These are phyloP conservation scores for Tolypocladium inflatum DNA, from an alignment of 2,329 filamentous ascomycete species.

Conservation along the genomic window DNA sequence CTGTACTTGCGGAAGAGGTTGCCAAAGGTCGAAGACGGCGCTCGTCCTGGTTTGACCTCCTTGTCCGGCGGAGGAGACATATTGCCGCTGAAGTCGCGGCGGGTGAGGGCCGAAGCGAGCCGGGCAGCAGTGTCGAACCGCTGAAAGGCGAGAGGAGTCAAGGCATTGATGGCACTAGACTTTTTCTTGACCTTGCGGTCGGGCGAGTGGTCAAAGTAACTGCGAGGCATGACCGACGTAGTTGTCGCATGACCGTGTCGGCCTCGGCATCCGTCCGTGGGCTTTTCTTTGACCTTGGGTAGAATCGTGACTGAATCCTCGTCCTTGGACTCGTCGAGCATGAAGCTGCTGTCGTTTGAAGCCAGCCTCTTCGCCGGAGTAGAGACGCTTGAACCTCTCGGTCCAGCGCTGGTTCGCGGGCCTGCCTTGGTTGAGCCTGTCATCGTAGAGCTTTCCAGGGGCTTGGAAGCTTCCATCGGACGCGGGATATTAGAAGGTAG, in stretches of 20 bases:
- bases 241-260: not conserved
- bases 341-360: slow-evolving; percentile 10
- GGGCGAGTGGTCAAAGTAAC: slow-evolving; percentile 2
- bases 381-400: not conserved
- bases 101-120: not conserved
- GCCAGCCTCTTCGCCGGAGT: not conserved
- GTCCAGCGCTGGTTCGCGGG: not conserved
- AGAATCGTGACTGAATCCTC: slow-evolving; percentile 12
- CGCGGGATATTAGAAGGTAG: not conserved
- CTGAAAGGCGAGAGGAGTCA: slow-evolving; percentile 1
- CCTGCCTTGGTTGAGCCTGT: not conserved
- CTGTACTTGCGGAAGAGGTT: slow-evolving; percentile 16
- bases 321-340: slow-evolving; percentile 10
- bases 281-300: slow-evolving; percentile 3
- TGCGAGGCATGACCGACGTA: not conserved
- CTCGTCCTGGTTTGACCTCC: slow-evolving; percentile 4
- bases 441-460: not conserved
- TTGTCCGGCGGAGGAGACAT: slow-evolving; percentile 5
- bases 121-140: not conserved
- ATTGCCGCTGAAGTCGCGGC: not conserved
- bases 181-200: not conserved
- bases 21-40: slow-evolving; percentile 13
- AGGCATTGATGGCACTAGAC: not conserved
- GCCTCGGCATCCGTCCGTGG: not conserved
- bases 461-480: not conserved